phyloP scores from a whole-genome alignment of 768 basidiomycete species.

The Tricholomella constricta region DNA sequence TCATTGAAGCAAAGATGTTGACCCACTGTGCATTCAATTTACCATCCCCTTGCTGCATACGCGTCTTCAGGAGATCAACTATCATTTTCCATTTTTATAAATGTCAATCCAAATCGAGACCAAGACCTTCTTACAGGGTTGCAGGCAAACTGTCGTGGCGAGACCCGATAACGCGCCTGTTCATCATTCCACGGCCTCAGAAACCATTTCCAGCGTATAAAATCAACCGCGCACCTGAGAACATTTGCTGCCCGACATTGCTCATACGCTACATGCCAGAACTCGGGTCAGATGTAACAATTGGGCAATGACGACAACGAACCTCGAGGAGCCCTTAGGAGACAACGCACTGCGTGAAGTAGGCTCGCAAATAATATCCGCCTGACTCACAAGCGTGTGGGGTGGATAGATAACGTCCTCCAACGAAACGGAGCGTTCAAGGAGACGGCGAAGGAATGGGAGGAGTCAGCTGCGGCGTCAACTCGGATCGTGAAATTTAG shows the following conservation, averaged over 20 bases:
- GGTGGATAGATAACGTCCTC: background rate
- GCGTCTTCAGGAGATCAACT: slow-evolving; percentile 94
- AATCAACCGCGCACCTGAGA: slow-evolving; percentile 49
- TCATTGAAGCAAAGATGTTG: background rate
- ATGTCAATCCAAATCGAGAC: background rate
- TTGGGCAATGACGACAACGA: background rate
- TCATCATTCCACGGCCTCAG: background rate
- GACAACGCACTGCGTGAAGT: background rate
- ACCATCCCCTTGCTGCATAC: slow-evolving; percentile 80
- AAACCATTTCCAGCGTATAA: background rate
- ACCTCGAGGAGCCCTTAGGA: background rate
- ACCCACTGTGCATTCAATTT: slow-evolving; percentile 38
- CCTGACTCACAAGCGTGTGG: background rate
- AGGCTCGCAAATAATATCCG: background rate
- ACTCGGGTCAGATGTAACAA: background rate
- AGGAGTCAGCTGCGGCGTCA: background rate
- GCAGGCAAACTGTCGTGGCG: slow-evolving; percentile 70
- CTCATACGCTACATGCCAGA: slow-evolving; percentile 44
- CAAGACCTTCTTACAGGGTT: slow-evolving; percentile 60
- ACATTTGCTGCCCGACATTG: slow-evolving; percentile 67
- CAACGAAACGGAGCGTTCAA: background rate
- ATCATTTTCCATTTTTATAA: background rate
- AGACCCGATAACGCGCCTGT: slow-evolving; percentile 80
- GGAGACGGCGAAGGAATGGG: background rate
- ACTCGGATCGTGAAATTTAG: background rate